Percentiles rank a stretch among this genome's conserved stretches.
phyloP scores from a whole-genome alignment of 1,139 yeast species.

The Kodamaea sp. region DNA sequence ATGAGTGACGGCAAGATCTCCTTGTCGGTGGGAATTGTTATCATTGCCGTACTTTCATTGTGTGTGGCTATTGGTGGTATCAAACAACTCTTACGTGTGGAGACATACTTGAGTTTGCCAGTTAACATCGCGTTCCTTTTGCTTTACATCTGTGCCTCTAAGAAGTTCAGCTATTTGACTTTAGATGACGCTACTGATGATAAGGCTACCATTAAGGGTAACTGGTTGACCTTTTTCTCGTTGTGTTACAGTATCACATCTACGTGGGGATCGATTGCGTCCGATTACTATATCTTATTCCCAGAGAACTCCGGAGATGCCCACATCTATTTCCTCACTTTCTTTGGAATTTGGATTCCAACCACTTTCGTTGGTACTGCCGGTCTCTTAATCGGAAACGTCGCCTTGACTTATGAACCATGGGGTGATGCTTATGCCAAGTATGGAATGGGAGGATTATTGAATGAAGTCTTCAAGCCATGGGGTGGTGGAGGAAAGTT shows the following conservation, averaged over 20 bases:
- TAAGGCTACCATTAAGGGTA: slow-evolving; percentile 50
- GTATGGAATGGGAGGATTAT: slow-evolving; percentile 78
- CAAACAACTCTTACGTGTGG: slow-evolving; percentile 65
- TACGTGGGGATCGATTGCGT: slow-evolving; percentile 88
- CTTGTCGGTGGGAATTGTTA: slow-evolving; percentile 69
- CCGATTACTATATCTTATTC: slow-evolving; percentile 81
- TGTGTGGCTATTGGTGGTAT: slow-evolving; percentile 77
- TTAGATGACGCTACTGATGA: slow-evolving; percentile 43
- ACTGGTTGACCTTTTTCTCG: slow-evolving; percentile 73
- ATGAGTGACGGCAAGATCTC: slow-evolving; percentile 66
- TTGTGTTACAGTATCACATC: slow-evolving; percentile 78
- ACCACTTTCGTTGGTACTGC: slow-evolving; percentile 76
- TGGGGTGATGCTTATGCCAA: slow-evolving; percentile 61
- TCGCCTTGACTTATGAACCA: slow-evolving; percentile 59
- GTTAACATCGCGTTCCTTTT: slow-evolving; percentile 68
- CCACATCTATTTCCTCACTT: slow-evolving; percentile 61
- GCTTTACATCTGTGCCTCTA: slow-evolving; percentile 67
- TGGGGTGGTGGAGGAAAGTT: slow-evolving; percentile 86
- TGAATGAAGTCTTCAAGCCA: slow-evolving; percentile 64
- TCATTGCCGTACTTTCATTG: slow-evolving; percentile 64
- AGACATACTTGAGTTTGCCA: slow-evolving; percentile 68
- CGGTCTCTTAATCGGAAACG: slow-evolving; percentile 71
- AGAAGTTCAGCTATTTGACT: slow-evolving; percentile 47
- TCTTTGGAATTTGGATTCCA: slow-evolving; percentile 69
- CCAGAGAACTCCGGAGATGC: slow-evolving; percentile 70